Evolutionary conservation across 1,284 basidiomycete species (phyloP), one percentile per base, ranked within the genome.

Genomic region (Trichosporon ovoides): DNA sequence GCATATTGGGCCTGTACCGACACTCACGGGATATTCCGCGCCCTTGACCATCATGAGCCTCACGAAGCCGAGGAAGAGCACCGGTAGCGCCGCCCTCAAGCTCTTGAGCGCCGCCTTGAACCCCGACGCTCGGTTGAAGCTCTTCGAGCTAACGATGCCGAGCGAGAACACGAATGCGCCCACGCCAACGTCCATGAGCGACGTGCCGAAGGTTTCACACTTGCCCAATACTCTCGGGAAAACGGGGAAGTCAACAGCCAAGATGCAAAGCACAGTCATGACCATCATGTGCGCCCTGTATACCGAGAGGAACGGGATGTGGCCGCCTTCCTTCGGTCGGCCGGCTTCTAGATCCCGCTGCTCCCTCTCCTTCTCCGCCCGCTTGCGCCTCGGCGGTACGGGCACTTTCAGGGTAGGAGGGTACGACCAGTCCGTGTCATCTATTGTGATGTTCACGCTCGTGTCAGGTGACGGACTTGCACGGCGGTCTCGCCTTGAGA

Each of bases 231-330:
- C 77, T 13, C 96, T 83, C 0, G 95, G 95, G 70, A 98, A 98
- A 20, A 95, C 82, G 0, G 84, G 84, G 70, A 99, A 99, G 72
- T 99, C 96, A 50, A 98, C 95, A 0, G 96, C 95, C 9, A 98
- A 83, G 62, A 99, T 98, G 38, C 86, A 87, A 43, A 96, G 81
- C 38, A 88, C 79, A 0, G 96, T 98, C 81, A 98, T 85, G 34
- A 97, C 78, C 82, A 98, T 88, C 91, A 98, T 94, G 71, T 98
- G 91, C 2, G 93, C 86, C 50, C 96, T 82, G 73, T 96, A 98
- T 0, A 88, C 85, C 9, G 92, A 90, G 56, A 99, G 76, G 50
- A 91, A 87, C 1, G 80, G 76, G 46, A 74, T 57, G 60, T 59
- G 66, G 34, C 52, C 33, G 22, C 38, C 33, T n/a, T 37, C 20